These are phyloP conservation scores for Ampelomyces quisqualis DNA, from an alignment of 2,329 filamentous ascomycete genomes.

Conservation along the genomic window DNA sequence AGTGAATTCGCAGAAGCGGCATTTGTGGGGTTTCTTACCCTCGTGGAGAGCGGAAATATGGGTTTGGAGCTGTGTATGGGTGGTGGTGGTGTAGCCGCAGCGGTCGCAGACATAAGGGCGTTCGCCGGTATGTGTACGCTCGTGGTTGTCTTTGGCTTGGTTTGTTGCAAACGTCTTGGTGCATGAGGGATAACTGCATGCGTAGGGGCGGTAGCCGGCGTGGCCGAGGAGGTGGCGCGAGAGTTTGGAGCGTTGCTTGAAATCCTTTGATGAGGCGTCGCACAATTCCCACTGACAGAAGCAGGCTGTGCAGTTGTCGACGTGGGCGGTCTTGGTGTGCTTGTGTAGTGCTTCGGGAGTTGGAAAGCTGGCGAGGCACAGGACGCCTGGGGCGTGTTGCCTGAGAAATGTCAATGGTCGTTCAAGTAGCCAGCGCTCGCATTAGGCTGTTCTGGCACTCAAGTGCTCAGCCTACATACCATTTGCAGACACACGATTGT, in stretches of 20 bases:
- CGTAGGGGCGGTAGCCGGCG: constrained; percentile 41
- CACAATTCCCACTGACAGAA: constrained; percentile 43
- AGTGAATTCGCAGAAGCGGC: constrained; percentile 42
- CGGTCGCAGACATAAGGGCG: constrained; percentile 41
- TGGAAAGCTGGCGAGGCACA: constrained; percentile 34
- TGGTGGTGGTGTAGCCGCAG: constrained; percentile 43
- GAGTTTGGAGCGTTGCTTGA: constrained; percentile 45
- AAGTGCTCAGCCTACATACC: constrained; percentile 20
- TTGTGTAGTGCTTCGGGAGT: constrained; percentile 35
- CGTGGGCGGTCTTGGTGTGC: constrained; percentile 40
- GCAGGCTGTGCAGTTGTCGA: constrained; percentile 38
- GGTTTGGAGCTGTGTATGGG: constrained; percentile 43
- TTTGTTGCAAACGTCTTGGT: constrained; percentile 44
- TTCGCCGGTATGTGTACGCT: constrained; percentile 42
- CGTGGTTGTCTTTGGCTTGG: constrained; percentile 45
- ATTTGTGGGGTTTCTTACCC: constrained; percentile 42
- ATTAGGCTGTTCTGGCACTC: too few species aligned
- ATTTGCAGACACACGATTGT: constrained; percentile 33
- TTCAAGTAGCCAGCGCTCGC: too few species aligned
- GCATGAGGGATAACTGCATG: constrained; percentile 39
- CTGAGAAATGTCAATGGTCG: constrained; percentile 5
- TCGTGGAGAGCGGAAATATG: constrained; percentile 42
- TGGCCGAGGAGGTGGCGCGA: constrained; percentile 42
- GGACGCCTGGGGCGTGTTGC: constrained; percentile 28
- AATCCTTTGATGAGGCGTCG: constrained; percentile 38